Percentiles rank a stretch among this genome's conserved stretches.
phyloP scores from a whole-genome alignment of 106 monocot genomes.

The Hemerocallis citrina region DNA sequence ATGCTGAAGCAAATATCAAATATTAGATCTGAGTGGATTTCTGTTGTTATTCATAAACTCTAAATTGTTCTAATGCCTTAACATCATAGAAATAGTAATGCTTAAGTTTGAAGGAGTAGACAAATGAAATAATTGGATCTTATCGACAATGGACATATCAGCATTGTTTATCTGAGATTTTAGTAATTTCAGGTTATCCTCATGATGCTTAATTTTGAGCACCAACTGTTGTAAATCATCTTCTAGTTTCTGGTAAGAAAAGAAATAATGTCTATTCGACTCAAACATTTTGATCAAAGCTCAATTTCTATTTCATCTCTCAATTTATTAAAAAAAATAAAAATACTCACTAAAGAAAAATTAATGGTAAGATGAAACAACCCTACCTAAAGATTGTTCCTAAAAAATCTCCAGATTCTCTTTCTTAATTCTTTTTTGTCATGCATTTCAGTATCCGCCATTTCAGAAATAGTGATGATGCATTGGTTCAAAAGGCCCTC shows the following conservation, averaged over 20 bases:
- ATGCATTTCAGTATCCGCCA: constrained; percentile 6
- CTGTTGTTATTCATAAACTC: too few species aligned
- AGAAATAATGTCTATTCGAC: background rate
- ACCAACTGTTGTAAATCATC: constrained; percentile 53
- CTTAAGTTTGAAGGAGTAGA: background rate
- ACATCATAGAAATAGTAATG: background rate
- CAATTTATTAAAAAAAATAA: too few species aligned
- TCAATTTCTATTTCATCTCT: background rate
- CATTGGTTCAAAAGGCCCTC: too few species aligned
- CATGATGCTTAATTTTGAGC: constrained; percentile 68
- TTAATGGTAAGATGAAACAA: background rate
- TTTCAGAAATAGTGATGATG: too few species aligned
- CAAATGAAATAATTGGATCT: constrained; percentile 29
- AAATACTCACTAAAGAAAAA: background rate
- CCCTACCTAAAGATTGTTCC: constrained; percentile 4
- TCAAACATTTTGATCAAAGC: background rate
- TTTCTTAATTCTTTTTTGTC: background rate
- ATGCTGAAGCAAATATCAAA: background rate
- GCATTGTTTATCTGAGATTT: constrained; percentile 30
- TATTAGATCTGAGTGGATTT: background rate
- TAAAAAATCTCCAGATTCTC: background rate
- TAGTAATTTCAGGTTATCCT: constrained; percentile 55
- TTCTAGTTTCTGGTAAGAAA: constrained; percentile 43
- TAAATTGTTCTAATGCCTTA: background rate
- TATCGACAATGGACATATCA: constrained; percentile 36